Evolutionary conservation across 768 basidiomycete genomes (phyloP).

Genomic region (Xerocomus potaroensis): DNA sequence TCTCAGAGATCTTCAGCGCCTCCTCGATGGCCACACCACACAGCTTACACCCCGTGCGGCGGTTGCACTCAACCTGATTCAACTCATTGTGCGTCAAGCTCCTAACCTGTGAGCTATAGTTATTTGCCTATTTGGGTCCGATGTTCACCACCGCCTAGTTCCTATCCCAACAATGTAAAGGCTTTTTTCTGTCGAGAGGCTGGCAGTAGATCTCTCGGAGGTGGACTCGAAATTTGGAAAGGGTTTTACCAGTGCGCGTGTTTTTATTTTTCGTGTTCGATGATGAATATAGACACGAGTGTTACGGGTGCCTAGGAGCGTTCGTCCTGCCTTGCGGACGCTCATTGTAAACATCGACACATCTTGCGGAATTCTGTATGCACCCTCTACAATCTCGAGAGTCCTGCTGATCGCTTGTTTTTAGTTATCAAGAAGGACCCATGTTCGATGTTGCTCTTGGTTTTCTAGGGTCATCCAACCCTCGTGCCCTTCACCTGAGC

Average conservation of each 20-base stretch:
- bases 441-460: conserved; percentile 31
- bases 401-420: background rate
- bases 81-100: conserved; percentile 46
- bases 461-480: conserved; percentile 22
- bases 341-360: conserved; percentile 48
- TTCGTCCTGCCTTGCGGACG: conserved; percentile 38
- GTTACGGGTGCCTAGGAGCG: conserved; percentile 32
- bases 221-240: conserved; percentile 41
- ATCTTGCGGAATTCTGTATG: conserved; percentile 43
- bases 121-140: background rate
- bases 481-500: conserved; percentile 28
- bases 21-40: conserved; percentile 22
- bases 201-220: conserved; percentile 23
- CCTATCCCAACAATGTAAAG: conserved; percentile 41
- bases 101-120: conserved; percentile 38
- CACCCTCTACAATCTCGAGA: background rate
- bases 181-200: conserved; percentile 41
- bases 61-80: conserved; percentile 43
- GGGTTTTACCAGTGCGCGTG: conserved; percentile 53
- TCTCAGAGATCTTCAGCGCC: conserved; percentile 22
- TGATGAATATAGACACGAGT: background rate
- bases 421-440: conserved; percentile 25
- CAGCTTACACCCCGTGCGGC: conserved; percentile 27
- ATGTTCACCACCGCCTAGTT: conserved; percentile 23
- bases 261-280: background rate